Evolutionary conservation across 2,329 filamentous ascomycete species (phyloP), one percentile per base, ranked within the genome.

Genomic region (Lasiodiplodia gonubiensis): DNA sequence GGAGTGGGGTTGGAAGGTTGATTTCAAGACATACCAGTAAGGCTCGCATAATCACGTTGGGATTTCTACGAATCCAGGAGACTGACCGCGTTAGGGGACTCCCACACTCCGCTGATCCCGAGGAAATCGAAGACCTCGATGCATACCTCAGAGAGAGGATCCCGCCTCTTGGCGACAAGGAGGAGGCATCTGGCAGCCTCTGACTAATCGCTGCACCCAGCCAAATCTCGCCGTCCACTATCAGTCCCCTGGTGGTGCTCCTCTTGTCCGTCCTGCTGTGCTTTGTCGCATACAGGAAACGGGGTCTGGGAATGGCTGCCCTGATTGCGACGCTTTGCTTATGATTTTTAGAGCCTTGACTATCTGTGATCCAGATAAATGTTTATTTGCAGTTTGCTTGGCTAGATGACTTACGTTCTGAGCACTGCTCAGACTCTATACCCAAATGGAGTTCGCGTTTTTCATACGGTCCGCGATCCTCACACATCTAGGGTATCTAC

Each of bases 61-160:
- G 5, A 27, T 23, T 25, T 21, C 21, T 33, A 46, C 6, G 10
- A 10, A 23, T 18, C 23, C 8, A 8, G 8, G 37, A 42, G 11
- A 52, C 57, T 67, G 27, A 67, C 51, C 18, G 6, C 16, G 4
- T 10, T 53, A 92, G 90, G 68, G 86, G 86, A 12, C 86, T 97
- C 76, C 84, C 83, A 16, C 94, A 98, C 77, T 91, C 89, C 5
- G 93, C 93, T 2, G 89, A 89, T 72, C 84, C 88, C 5, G 83
- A 90, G 70, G 94, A 97, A 81, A 88, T 97, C 66, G 87, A 95
- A 70, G 91, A 97, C 72, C 83, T 97, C 21, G 92, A 95, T 80
- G 78, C 79, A 51, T 90, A 87, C 75, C 79, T 90, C 60, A 80
- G 82, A 59, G 80, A 83, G 71, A 76, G 81, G 23, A 80, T 90